A percentile compares a stretch with the other conserved stretches of the same genome.
phyloP scores from a whole-genome alignment of 164 flowering plant species.

The Liriodendron chinense region DNA sequence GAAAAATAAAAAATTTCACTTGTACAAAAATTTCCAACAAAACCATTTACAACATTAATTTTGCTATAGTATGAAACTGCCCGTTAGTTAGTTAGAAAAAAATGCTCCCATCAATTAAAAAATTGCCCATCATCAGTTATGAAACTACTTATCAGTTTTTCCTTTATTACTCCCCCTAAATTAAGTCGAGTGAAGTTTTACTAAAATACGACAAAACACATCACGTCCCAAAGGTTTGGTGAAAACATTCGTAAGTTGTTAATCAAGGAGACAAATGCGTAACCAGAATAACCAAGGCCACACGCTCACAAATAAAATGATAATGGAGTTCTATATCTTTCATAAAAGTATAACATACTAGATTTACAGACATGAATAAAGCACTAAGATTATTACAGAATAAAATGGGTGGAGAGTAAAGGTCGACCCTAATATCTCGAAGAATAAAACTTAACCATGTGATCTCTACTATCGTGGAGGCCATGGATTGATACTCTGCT shows the following conservation, averaged over 20 bases:
- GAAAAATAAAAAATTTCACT: too few species aligned
- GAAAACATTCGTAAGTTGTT: neutral
- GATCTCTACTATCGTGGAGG: neutral
- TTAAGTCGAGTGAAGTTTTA: neutral
- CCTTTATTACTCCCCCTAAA: neutral
- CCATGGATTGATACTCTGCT: neutral
- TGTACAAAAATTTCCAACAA: too few species aligned
- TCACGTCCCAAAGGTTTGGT: neutral
- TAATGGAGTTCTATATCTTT: neutral
- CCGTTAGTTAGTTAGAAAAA: too few species aligned
- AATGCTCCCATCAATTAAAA: too few species aligned
- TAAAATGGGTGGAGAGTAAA: neutral
- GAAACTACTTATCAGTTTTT: too few species aligned
- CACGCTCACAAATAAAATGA: neutral
- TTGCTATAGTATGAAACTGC: too few species aligned
- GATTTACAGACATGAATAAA: neutral
- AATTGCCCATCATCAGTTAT: too few species aligned
- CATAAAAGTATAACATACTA: neutral
- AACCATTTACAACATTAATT: too few species aligned
- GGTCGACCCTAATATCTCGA: neutral
- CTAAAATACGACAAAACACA: neutral
- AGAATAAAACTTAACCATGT: neutral
- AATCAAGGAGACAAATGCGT: neutral
- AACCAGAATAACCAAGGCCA: neutral
- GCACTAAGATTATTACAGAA: neutral